These are phyloP conservation scores for Solanum paucissectum DNA, from an alignment of 257 asterid genomes.

Conservation along the genomic window DNA sequence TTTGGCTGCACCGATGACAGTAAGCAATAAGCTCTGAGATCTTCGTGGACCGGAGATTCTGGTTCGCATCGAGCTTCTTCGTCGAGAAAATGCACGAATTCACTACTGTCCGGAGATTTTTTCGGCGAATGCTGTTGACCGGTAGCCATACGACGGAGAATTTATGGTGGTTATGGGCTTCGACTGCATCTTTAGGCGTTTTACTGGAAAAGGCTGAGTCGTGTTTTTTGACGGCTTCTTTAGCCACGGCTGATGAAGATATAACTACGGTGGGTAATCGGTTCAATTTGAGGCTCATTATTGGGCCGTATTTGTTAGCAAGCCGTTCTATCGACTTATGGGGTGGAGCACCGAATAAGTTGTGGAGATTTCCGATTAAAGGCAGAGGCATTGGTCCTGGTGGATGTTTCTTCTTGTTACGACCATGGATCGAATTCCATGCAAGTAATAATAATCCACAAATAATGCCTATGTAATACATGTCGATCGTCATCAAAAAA, in stretches of 20 bases:
- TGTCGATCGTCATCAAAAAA: neutral
- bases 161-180: slow-evolving; percentile 46
- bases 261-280: slow-evolving; percentile 40
- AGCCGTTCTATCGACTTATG: slow-evolving; percentile 50
- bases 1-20: slow-evolving; percentile 27
- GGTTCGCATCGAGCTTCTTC: slow-evolving; percentile 51
- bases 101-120: slow-evolving; percentile 43
- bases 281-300: slow-evolving; percentile 57
- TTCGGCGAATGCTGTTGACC: slow-evolving; percentile 37
- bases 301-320: slow-evolving; percentile 53
- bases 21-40: slow-evolving; percentile 50
- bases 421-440: neutral
- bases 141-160: slow-evolving; percentile 73
- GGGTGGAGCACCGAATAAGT: slow-evolving; percentile 56
- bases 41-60: slow-evolving; percentile 31
- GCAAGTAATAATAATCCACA: neutral
- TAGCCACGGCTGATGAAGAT: slow-evolving; percentile 51
- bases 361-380: slow-evolving; percentile 51
- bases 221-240: slow-evolving; percentile 53
- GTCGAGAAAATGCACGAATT: slow-evolving; percentile 59
- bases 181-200: slow-evolving; percentile 37
- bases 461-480: neutral
- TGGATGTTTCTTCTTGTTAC: slow-evolving; percentile 26
- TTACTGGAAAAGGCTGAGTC: slow-evolving; percentile 53
- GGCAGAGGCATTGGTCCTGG: slow-evolving; percentile 78